Conservation (phyloP, 768 basidiomycete species). For the Trametes punicea region DNA sequence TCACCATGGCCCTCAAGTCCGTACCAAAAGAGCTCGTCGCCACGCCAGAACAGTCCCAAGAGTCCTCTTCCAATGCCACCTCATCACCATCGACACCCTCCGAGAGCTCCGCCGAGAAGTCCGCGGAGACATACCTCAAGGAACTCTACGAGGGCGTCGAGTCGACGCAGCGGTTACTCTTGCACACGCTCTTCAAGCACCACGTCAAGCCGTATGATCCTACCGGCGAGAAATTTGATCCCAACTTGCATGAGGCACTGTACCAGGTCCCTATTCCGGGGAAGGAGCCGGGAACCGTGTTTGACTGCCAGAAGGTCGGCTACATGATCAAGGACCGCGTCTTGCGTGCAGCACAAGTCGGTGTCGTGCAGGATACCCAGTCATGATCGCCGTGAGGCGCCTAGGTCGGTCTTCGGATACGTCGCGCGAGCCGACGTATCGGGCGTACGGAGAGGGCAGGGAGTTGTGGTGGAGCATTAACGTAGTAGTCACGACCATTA, state of each 20-base stretch:
- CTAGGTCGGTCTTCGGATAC: background rate
- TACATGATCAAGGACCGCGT: constrained; percentile 95
- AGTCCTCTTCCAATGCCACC: constrained; percentile 23
- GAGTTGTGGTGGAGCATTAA: constrained; percentile 19
- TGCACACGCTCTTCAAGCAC: constrained; percentile 89
- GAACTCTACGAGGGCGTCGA: constrained; percentile 86
- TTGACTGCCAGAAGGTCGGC: constrained; percentile 87
- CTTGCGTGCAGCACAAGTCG: constrained; percentile 93
- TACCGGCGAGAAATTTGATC: constrained; percentile 90
- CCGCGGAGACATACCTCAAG: constrained; percentile 53
- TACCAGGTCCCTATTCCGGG: constrained; percentile 91
- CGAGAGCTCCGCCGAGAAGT: constrained; percentile 41
- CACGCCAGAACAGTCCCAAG: constrained; percentile 6
- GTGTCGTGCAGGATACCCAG: constrained; percentile 74
- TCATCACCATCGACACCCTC: constrained; percentile 32
- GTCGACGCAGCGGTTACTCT: constrained; percentile 85
- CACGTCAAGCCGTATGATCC: constrained; percentile 92
- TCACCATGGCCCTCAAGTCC: constrained; percentile 79
- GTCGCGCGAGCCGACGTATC: background rate
- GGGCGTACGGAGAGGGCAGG: constrained; percentile 1
- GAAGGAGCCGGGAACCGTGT: constrained; percentile 83
- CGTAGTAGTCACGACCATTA: constrained; percentile 31
- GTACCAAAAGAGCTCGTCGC: constrained; percentile 53
- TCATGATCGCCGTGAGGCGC: constrained; percentile 25
- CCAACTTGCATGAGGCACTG: constrained; percentile 91